A percentile compares a stretch with the other conserved stretches of the same genome.
These are phyloP conservation scores for Phytophthora kernoviae DNA, from an alignment of 352 stramenopile species.

Conservation along the genomic window DNA sequence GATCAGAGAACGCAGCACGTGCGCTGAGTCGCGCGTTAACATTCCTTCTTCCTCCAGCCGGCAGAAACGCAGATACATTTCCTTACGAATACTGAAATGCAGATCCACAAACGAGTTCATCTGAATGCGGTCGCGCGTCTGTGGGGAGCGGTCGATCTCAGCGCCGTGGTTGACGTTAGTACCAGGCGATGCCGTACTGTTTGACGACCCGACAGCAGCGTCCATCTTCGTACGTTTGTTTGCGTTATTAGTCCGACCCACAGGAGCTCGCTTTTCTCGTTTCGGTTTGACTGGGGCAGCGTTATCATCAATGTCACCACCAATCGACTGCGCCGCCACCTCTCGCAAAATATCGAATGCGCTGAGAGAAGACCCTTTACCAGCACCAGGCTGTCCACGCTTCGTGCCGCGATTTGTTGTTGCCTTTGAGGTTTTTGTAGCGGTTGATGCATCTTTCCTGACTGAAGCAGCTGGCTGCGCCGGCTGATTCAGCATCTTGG, in stretches of 20 bases:
- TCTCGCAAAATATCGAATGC: constrained; percentile 85
- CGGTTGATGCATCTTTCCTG: constrained; percentile 22
- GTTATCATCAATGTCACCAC: constrained; percentile 48
- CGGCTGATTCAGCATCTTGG: constrained; percentile 21
- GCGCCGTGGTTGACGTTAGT: constrained; percentile 3
- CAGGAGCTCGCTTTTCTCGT: constrained; percentile 29
- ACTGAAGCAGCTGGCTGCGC: not conserved
- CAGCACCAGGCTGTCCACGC: constrained; percentile 19
- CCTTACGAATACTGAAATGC: constrained; percentile 86
- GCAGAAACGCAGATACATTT: constrained; percentile 88
- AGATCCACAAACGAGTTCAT: constrained; percentile 84
- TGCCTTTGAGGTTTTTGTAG: constrained; percentile 31
- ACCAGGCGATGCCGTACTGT: constrained; percentile 8
- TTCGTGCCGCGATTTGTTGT: constrained; percentile 33
- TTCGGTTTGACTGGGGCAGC: constrained; percentile 33
- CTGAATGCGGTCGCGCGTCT: constrained; percentile 58
- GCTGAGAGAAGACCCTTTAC: constrained; percentile 45
- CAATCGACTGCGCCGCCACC: constrained; percentile 77
- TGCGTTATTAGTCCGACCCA: constrained; percentile 10
- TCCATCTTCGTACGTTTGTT: constrained; percentile 43
- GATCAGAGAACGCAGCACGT: constrained; percentile 77
- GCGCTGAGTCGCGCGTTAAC: constrained; percentile 68
- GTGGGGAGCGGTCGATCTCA: constrained; percentile 32
- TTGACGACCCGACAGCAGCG: constrained; percentile 23
- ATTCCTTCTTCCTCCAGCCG: constrained; percentile 76